Percentiles rank a stretch among this genome's conserved stretches.
phyloP scores from a whole-genome alignment of 2,329 filamentous ascomycete species.

The Pseudogymnoascus sp. region DNA sequence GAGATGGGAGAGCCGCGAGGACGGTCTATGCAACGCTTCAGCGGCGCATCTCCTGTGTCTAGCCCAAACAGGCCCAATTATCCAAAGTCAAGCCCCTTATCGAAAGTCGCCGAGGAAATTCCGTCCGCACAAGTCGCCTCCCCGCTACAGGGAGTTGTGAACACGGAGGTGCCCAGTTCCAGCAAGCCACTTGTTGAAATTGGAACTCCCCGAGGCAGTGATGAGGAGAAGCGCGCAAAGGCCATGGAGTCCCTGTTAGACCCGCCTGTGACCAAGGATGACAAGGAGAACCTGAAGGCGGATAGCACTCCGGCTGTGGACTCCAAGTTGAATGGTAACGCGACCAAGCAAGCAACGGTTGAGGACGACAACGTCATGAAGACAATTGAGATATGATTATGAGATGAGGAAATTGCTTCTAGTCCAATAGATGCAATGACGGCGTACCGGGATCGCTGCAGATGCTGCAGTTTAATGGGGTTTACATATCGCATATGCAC shows the following conservation, averaged over 20 bases:
- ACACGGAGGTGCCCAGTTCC: slow-evolving; percentile 20
- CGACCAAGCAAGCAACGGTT: slow-evolving; percentile 23
- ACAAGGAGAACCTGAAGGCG: slow-evolving; percentile 26
- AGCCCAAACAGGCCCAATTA: slow-evolving; percentile 60
- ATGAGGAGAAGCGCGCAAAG: slow-evolving; percentile 22
- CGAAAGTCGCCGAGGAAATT: slow-evolving; percentile 65
- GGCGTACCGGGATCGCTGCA: slow-evolving; percentile 6
- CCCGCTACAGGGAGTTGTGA: slow-evolving; percentile 15
- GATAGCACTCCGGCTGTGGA: slow-evolving; percentile 15
- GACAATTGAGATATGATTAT: slow-evolving; percentile 29
- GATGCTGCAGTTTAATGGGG: slow-evolving; percentile 5
- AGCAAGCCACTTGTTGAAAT: slow-evolving; percentile 29
- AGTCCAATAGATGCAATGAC: slow-evolving; percentile 7
- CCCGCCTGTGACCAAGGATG: slow-evolving; percentile 19
- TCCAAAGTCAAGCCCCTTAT: slow-evolving; percentile 64
- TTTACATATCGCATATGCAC: slow-evolving; percentile 6
- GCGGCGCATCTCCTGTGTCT: slow-evolving; percentile 52
- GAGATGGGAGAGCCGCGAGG: slow-evolving; percentile 58
- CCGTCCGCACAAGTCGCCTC: slow-evolving; percentile 19
- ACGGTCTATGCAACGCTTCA: slow-evolving; percentile 63
- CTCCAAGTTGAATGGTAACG: slow-evolving; percentile 20
- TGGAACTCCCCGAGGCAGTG: slow-evolving; percentile 27
- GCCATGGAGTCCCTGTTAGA: slow-evolving; percentile 24
- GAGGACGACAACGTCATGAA: slow-evolving; percentile 31
- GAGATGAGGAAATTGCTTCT: slow-evolving; percentile 6